Percentiles rank a stretch among this genome's conserved stretches.
Evolutionary conservation across 2,329 filamentous ascomycete species (phyloP).

Genomic region (Pyricularia sp.): DNA sequence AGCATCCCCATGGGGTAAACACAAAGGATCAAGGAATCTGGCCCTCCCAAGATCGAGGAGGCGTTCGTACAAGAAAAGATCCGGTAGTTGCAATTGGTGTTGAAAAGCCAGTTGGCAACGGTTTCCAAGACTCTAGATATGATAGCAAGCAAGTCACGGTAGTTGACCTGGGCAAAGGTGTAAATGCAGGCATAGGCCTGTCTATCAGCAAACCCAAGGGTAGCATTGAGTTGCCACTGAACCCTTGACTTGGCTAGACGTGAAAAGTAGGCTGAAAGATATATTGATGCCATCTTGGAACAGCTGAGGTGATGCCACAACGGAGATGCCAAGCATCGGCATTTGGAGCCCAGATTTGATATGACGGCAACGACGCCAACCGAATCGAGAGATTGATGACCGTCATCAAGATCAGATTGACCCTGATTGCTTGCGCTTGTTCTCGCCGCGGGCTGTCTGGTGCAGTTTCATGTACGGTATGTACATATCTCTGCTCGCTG

Average conservation of each 20-base stretch:
- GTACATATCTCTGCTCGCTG: not conserved
- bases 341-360: not conserved
- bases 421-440: not conserved
- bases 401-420: not conserved
- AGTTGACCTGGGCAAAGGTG: no score
- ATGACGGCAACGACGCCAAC: not conserved
- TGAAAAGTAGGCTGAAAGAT: not conserved
- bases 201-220: not conserved
- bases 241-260: not conserved
- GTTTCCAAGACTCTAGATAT: not conserved
- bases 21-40: not conserved
- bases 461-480: no score
- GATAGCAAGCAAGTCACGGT: not conserved
- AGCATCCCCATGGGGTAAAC: not conserved
- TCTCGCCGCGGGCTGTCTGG: no score
- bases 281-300: not conserved
- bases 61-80: not conserved
- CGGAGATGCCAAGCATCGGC: not conserved
- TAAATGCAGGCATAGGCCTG: not conserved
- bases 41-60: not conserved
- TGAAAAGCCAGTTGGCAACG: no score
- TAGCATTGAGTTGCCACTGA: not conserved
- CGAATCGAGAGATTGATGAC: not conserved
- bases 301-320: not conserved
- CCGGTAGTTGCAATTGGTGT: no score